These are phyloP conservation scores for Alopecurus myosuroides DNA, from an alignment of 176 grass and related monocot species.

Conservation along the genomic window DNA sequence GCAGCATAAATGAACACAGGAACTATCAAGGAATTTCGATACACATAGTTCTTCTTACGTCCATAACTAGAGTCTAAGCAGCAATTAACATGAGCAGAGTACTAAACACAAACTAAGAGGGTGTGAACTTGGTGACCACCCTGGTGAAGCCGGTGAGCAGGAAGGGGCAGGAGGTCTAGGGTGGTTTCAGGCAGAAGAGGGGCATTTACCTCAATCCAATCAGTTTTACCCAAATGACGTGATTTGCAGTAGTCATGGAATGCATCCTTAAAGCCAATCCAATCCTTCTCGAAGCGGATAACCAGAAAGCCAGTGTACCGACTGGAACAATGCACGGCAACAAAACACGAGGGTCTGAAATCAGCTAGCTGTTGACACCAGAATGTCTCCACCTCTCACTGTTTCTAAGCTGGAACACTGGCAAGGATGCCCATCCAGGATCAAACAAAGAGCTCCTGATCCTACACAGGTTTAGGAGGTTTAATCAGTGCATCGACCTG, in stretches of 20 bases:
- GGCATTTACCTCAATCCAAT: conserved; percentile 21
- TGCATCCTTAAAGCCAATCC: conserved; percentile 52
- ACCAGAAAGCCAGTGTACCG: conserved; percentile 23
- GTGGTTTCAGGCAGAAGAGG: no score
- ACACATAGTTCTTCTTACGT: no score
- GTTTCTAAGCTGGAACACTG: conserved; percentile 25
- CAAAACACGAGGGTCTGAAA: conserved; percentile 23
- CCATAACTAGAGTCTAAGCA: no score
- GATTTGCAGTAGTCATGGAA: conserved; percentile 41
- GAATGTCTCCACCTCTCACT: not conserved
- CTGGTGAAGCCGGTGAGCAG: not conserved
- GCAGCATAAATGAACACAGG: no score
- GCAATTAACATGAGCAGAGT: no score
- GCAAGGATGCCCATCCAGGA: conserved; percentile 50
- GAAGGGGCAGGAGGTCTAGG: no score
- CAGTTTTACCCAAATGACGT: conserved; percentile 16
- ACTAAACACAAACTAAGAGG: conserved; percentile 2
- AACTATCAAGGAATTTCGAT: no score
- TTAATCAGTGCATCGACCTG: not conserved
- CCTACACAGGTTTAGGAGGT: no score
- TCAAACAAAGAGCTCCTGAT: conserved; percentile 34
- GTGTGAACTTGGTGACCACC: conserved; percentile 53
- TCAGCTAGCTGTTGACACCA: conserved; percentile 25
- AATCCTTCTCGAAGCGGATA: conserved; percentile 39
- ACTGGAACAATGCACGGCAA: not conserved